Percentiles rank a stretch among this genome's conserved stretches.
These are phyloP conservation scores for Podospora pseudoanserina DNA, from an alignment of 495 filamentous ascomycete species.

Conservation along the genomic window DNA sequence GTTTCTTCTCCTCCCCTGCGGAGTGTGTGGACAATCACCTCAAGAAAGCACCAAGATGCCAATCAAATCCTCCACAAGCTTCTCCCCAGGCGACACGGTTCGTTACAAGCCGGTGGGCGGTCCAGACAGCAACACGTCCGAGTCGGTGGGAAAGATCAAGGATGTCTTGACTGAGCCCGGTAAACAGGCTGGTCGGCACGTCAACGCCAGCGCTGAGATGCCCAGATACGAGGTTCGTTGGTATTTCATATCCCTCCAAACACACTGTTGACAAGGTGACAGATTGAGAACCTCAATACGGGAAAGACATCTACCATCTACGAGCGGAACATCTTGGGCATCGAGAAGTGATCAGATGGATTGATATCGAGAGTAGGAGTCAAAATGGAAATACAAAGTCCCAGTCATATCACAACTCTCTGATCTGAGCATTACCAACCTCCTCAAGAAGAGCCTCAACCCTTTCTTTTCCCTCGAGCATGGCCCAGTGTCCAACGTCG, in stretches of 20 bases:
- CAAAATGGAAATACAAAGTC: no score
- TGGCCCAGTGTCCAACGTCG: background rate
- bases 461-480: background rate
- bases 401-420: background rate
- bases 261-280: background rate
- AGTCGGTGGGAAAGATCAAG: conserved; percentile 39
- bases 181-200: conserved; percentile 39
- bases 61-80: background rate
- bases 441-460: background rate
- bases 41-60: background rate
- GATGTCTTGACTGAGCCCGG: conserved; percentile 40
- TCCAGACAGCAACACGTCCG: conserved; percentile 38
- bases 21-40: background rate
- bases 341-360: background rate
- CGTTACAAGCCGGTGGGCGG: conserved; percentile 15
- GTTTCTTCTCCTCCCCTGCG: no score
- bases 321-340: conserved; percentile 41
- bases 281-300: conserved; percentile 45
- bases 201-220: conserved; percentile 35
- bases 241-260: background rate
- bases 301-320: conserved; percentile 41
- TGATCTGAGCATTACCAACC: background rate
- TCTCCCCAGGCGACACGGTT: conserved; percentile 6
- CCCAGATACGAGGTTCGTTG: conserved; percentile 42
- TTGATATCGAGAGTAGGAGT: no score